A percentile compares a stretch with the other conserved stretches of the same genome.
Evolutionary conservation across 345 rosid genomes (phyloP).

Genomic region (Aegle marmelos): DNA sequence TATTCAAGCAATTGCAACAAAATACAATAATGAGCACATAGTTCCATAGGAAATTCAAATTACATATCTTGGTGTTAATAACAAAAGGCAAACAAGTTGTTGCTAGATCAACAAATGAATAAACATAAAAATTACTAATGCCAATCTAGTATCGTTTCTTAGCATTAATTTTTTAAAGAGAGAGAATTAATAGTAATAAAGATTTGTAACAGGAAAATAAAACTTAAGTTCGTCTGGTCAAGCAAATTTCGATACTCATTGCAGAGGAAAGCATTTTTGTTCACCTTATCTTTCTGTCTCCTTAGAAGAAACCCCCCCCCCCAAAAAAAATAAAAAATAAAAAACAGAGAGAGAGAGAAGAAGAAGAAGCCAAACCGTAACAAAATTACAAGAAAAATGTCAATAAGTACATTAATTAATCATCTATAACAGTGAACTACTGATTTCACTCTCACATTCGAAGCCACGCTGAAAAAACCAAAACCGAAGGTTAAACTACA

Average conservation of each 20-base stretch:
- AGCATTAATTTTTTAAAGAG: too few relatives aligned
- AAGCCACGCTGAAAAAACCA: neutral
- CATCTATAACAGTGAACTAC: neutral
- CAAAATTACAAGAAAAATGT: neutral
- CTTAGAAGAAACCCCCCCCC: too few relatives aligned
- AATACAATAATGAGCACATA: conserved; percentile 2
- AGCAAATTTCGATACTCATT: neutral
- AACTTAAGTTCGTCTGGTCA: neutral
- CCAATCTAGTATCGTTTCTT: neutral
- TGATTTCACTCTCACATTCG: neutral
- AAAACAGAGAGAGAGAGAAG: too few relatives aligned
- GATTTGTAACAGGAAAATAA: neutral
- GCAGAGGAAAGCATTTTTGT: neutral
- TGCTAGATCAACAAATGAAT: neutral
- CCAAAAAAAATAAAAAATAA: too few relatives aligned
- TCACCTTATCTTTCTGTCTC: neutral
- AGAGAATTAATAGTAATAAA: neutral
- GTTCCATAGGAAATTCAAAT: neutral
- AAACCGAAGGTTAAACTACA: neutral
- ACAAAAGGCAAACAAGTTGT: neutral
- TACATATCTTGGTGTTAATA: neutral
- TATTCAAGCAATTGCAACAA: conserved; percentile 24
- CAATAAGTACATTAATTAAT: neutral
- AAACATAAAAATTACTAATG: neutral
- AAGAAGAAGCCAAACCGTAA: neutral